These are phyloP conservation scores for Lentinula sp. DNA, from an alignment of 768 basidiomycete species.

Conservation along the genomic window DNA sequence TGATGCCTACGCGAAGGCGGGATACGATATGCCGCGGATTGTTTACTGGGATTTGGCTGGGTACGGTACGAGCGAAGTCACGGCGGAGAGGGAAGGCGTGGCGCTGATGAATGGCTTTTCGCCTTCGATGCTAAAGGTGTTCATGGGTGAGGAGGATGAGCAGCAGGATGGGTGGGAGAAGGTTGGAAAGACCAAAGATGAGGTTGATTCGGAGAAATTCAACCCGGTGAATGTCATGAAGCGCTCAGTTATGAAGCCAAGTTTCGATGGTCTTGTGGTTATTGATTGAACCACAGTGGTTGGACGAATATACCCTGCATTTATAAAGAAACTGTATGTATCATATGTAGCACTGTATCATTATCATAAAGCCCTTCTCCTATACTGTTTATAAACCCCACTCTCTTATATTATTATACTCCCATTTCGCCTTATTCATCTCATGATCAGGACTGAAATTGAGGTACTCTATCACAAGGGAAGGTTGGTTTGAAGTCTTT, in stretches of 20 bases:
- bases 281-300: constrained; percentile 34
- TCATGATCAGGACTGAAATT: no score
- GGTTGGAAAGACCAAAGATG: constrained; percentile 14
- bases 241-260: constrained; percentile 39
- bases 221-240: constrained; percentile 40
- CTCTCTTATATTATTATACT: no score
- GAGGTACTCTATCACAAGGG: no score
- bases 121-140: constrained; percentile 63
- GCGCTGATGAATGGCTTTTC: constrained; percentile 69
- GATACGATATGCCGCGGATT: constrained; percentile 69
- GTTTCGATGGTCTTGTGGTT: constrained; percentile 54
- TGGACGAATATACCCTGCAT: neutral
- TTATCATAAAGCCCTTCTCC: neutral
- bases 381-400: neutral
- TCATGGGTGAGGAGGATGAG: constrained; percentile 49
- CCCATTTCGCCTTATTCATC: no score
- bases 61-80: constrained; percentile 37
- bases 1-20: constrained; percentile 48
- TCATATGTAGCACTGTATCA: neutral
- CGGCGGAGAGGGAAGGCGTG: constrained; percentile 50
- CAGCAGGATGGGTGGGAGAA: constrained; percentile 13
- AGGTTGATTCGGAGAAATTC: constrained; percentile 22
- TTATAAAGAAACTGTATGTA: neutral
- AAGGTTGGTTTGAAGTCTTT: no score
- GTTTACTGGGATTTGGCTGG: constrained; percentile 63